Base-by-base conservation (phyloP, 2,329 filamentous ascomycete genomes). In the Botryotinia calthae region DNA sequence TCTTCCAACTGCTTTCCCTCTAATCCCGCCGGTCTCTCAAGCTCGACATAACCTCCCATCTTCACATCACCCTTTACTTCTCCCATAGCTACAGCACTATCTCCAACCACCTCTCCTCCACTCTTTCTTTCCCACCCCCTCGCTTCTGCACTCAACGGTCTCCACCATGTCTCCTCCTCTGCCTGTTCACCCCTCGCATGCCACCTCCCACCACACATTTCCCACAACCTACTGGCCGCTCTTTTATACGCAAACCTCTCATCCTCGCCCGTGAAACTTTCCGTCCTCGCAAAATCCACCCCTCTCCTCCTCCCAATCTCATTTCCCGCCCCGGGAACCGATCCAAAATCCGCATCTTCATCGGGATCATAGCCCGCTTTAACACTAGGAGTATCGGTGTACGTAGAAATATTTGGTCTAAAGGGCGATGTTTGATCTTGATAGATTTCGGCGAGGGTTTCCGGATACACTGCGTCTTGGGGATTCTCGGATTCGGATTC, bases 211-310 rank as follows among this genome's bases (percentile, higher is more conserved):
- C 91, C 89, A 81, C 92, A 95, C 80, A 96, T 89, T 82, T 96
- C 92, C 93, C 92, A 96, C 4, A 96, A 83, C n/a, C 93, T 84
- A 76, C 90, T 93, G 61, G 89, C 86, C 2, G 93, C 93, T 37
- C 93, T 86, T 81, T 93, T 93, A 77, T 94, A 95, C 0, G 93
- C 93, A 80, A 96, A 96, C 20, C 89, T 85, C 81, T 95, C 93
- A 80, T 95, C 93, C 80, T 95, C 91, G 20, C 93, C 93, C 0
- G 91, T 95, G 78, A 95, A 92, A 0, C 87, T 89, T 18, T 86
- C 84, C 0, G 90, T 87, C 75, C 90, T 89, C 67, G 85, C 87
- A 79, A 95, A 96, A 79, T 95, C 87, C 2, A 81, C 78, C 28
- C 48, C 64, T 56, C 18, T 56, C 62, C 28, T 73, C 20, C 80